These are phyloP conservation scores for Phoma herbarum DNA, from an alignment of 2,329 filamentous ascomycete species.

Conservation along the genomic window DNA sequence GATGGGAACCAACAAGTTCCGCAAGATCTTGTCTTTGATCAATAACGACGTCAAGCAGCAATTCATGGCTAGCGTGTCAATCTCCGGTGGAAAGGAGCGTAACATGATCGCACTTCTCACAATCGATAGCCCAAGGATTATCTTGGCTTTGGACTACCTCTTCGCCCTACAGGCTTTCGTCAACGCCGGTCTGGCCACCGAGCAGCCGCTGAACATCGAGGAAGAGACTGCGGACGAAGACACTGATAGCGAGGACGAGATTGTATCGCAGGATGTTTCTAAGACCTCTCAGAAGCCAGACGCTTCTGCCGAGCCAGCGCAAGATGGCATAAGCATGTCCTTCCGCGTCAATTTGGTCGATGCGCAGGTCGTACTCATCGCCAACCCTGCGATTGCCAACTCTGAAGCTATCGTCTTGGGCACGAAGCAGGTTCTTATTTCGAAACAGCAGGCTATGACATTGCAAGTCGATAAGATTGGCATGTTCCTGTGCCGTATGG, in stretches of 20 bases:
- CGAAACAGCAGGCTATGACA: conserved; percentile 91
- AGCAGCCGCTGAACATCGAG: conserved; percentile 67
- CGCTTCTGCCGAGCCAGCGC: conserved; percentile 41
- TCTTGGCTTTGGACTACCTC: conserved; percentile 94
- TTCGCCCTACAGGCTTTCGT: conserved; percentile 88
- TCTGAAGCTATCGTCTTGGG: conserved; percentile 96
- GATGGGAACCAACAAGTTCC: conserved; percentile 91
- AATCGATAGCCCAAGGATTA: conserved; percentile 91
- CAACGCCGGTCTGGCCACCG: conserved; percentile 69
- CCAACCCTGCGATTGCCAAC: conserved; percentile 86
- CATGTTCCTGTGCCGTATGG: conserved; percentile 99
- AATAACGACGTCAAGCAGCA: conserved; percentile 93
- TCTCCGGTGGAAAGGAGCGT: conserved; percentile 83
- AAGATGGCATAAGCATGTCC: conserved; percentile 73
- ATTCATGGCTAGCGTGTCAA: conserved; percentile 96
- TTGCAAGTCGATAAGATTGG: conserved; percentile 93
- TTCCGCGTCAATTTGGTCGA: conserved; percentile 95
- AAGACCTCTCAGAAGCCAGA: conserved; percentile 30
- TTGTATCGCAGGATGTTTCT: conserved; percentile 46
- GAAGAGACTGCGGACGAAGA: conserved; percentile 64
- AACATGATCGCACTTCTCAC: conserved; percentile 91
- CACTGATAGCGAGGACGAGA: conserved; percentile 50
- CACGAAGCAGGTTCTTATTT: conserved; percentile 91
- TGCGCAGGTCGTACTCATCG: conserved; percentile 94
- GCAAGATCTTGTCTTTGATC: conserved; percentile 96